Percentiles rank a stretch among this genome's conserved stretches.
Evolutionary conservation across 2,329 filamentous ascomycete species (phyloP).

Genomic region (Magnaporthales sp.): DNA sequence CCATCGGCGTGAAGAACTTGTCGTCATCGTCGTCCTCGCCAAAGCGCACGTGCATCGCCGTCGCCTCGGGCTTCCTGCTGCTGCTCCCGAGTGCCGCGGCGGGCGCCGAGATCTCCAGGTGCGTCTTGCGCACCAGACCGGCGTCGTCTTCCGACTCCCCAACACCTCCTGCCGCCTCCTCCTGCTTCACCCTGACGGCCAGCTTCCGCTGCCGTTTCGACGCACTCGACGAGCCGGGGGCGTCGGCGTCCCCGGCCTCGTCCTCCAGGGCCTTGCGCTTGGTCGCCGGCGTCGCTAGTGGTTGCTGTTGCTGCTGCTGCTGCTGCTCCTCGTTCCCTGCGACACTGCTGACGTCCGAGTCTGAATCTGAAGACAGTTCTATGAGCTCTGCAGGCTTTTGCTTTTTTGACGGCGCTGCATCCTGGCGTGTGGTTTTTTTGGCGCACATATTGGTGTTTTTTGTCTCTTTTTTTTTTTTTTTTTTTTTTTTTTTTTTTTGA

Average conservation of each 20-base stretch:
- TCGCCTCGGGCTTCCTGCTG: constrained; percentile 15
- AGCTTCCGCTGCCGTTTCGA: constrained; percentile 12
- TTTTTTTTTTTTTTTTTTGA: neutral
- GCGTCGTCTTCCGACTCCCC: neutral
- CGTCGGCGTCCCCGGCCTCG: neutral
- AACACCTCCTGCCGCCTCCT: neutral
- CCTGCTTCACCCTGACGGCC: constrained; percentile 9
- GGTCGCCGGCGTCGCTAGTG: neutral
- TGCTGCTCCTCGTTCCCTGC: neutral
- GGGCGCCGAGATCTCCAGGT: neutral
- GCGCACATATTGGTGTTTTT: neutral
- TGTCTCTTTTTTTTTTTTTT: neutral
- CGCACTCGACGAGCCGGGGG: neutral
- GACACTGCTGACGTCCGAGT: constrained; percentile 1
- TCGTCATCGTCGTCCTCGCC: constrained; percentile 15
- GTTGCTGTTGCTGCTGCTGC: neutral
- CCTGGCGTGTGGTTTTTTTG: neutral
- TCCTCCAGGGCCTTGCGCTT: neutral
- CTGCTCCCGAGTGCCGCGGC: neutral
- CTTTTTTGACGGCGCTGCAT: neutral
- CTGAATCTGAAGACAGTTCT: constrained; percentile 2
- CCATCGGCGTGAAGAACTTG: constrained; percentile 21
- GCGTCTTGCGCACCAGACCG: neutral
- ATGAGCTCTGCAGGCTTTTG: neutral
- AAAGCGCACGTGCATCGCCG: constrained; percentile 19